Base-by-base conservation (phyloP, 208 protist genomes). In the Herpetomonas samuelpessoai region DNA sequence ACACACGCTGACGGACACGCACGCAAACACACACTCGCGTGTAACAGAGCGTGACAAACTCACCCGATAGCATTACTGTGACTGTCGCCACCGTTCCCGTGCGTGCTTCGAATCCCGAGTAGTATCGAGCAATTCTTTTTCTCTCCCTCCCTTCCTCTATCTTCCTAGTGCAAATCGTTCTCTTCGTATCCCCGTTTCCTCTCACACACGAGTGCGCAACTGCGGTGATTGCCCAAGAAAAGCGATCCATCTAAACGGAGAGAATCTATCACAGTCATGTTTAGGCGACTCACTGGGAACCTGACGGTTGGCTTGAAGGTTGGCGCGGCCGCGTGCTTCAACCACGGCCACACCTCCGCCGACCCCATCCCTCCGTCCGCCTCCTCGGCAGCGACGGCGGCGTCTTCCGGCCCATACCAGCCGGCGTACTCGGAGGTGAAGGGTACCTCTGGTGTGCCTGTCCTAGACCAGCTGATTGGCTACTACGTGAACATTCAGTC, bases 401-500 rank as follows among this genome's bases (percentile, higher is more conserved):
- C 68, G 9, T 73, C 81, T 19, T 66, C 79, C 26, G 76, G 67
- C n/a, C 72, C 80, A 16, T 79, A 84, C 46, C 67, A 79, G 68
- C 83, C 79, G 30, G 80, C 79, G 12, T 95, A 92, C 66, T 92
- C 88, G 57, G 85, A 92, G 67, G 58, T 86, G 55, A 91, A 91
- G 64, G 85, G 85, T 24, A 59, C 55, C 12, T 55, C 65, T n/a
- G 68, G 52, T 12, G 66, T 74, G 7, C 86, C 86, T 2, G 84
- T 96, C 45, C 74, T 96, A 18, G 88, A 95, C 64, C 88, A 96
- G 70, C 86, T 94, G 47, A 81, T 95, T 35, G 91, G 91, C 30
- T 96, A 96, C 71, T 96, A 96, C 70, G 83, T 95, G 22, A 96
- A 94, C 69, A 92, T 94, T 58, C 91, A 96, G 68, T 92, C 91